Evolutionary conservation across 495 filamentous ascomycete genomes (phyloP).

Genomic region (Rhypophila decipiens): DNA sequence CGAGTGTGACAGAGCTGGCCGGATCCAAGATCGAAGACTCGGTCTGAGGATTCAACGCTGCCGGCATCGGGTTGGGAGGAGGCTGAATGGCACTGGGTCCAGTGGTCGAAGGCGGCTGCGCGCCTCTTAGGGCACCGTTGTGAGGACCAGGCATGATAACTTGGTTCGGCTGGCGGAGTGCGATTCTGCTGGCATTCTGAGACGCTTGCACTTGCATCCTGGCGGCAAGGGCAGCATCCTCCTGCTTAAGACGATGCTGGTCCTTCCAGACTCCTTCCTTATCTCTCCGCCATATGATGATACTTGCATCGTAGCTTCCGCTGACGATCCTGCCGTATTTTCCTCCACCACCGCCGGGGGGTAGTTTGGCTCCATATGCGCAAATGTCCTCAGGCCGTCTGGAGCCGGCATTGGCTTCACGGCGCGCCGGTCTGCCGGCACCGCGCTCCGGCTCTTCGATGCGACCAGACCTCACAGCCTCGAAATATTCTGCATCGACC

Average conservation of each 20-base stretch:
- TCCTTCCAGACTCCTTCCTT: slow-evolving; percentile 73
- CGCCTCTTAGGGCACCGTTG: not conserved
- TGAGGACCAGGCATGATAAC: not conserved
- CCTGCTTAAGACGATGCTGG: slow-evolving; percentile 66
- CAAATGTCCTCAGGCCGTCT: slow-evolving; percentile 67
- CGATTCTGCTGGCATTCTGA: too few species aligned
- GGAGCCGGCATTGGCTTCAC: slow-evolving; percentile 68
- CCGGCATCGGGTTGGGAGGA: not conserved
- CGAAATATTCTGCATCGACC: slow-evolving; percentile 66
- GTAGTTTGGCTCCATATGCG: slow-evolving; percentile 73
- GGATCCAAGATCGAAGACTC: slow-evolving; percentile 1
- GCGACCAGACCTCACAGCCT: slow-evolving; percentile 58
- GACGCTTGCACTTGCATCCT: too few species aligned
- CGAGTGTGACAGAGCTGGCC: slow-evolving; percentile 4
- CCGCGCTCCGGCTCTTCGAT: slow-evolving; percentile 28
- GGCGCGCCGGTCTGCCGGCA: slow-evolving; percentile 33
- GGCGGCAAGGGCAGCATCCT: slow-evolving; percentile 44
- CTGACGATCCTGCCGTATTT: slow-evolving; percentile 84
- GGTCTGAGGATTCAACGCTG: not conserved
- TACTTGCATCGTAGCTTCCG: slow-evolving; percentile 90
- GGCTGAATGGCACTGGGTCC: slow-evolving; percentile 1
- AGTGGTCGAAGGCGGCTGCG: not conserved
- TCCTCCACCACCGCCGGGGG: slow-evolving; percentile 83
- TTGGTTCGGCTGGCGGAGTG: not conserved
- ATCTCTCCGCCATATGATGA: slow-evolving; percentile 89